Conservation (phyloP, 305 asterid species). For the Fraxinus paxiana region DNA sequence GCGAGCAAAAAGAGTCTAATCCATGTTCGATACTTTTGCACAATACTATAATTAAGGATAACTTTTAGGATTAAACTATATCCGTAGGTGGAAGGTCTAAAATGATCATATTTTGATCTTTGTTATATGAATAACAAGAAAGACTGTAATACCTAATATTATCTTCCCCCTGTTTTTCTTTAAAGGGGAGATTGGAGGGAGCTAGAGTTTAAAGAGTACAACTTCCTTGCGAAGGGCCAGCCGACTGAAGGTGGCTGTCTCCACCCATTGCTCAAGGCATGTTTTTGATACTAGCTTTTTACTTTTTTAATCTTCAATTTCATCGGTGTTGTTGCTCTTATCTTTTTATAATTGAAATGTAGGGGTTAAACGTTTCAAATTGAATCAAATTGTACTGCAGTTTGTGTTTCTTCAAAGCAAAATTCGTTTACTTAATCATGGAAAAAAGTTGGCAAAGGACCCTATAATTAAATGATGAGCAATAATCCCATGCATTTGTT, state of each 20-base stretch:
- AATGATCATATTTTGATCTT: neutral
- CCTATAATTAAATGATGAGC: neutral
- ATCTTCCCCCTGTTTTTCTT: conserved; percentile 14
- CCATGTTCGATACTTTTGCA: neutral
- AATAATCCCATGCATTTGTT: neutral
- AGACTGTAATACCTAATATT: neutral
- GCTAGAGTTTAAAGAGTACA: conserved; percentile 79
- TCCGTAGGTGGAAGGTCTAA: neutral
- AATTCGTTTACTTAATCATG: neutral
- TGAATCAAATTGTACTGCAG: neutral
- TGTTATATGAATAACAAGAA: neutral
- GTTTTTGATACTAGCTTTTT: conserved; percentile 16
- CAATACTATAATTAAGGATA: neutral
- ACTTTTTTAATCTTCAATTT: conserved; percentile 15
- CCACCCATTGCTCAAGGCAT: conserved; percentile 89
- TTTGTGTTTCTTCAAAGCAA: neutral
- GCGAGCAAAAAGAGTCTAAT: neutral
- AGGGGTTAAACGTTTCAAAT: neutral
- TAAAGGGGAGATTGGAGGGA: conserved; percentile 92
- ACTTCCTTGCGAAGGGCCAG: conserved; percentile 92
- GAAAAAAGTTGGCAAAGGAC: neutral
- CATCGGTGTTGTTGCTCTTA: neutral
- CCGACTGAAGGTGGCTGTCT: conserved; percentile 93
- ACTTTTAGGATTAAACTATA: neutral
- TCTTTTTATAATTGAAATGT: conserved; percentile 1